Conservation (phyloP, 306 rosid species). For the Prunus armeniaca region DNA sequence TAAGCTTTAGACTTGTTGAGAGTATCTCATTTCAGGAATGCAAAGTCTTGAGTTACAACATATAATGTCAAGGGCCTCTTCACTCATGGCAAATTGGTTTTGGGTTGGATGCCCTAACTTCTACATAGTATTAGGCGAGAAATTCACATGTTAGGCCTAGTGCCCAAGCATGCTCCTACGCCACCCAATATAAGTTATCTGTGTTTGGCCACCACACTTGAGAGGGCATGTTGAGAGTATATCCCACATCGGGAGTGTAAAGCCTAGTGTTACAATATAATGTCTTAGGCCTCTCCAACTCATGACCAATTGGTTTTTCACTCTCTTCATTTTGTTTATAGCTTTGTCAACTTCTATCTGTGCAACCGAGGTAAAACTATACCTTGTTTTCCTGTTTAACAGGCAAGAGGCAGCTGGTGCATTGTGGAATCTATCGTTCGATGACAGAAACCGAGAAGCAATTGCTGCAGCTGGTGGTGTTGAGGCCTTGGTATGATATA, state of each 20-base stretch:
- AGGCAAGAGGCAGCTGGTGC: conserved; percentile 99
- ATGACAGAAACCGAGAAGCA: conserved; percentile 97
- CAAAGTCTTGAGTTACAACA: neutral
- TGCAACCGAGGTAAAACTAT: neutral
- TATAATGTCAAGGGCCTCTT: neutral
- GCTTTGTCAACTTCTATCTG: neutral
- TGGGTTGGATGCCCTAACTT: neutral
- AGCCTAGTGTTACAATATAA: neutral
- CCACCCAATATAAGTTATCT: neutral
- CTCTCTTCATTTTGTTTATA: neutral
- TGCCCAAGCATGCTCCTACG: neutral
- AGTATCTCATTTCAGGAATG: neutral
- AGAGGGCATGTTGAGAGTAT: neutral
- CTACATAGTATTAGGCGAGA: neutral
- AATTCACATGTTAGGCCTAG: neutral
- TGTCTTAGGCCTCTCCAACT: conserved; percentile 1
- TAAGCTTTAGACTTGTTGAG: neutral
- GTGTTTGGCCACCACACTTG: neutral
- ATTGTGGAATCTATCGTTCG: conserved; percentile 97
- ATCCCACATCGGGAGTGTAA: neutral
- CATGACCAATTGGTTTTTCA: neutral
- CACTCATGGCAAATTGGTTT: neutral
- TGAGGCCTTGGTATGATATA: conserved; percentile 81
- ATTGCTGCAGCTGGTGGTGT: conserved; percentile 98
- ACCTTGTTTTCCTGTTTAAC: conserved; percentile 14